Evolutionary conservation across 768 basidiomycete species (phyloP).

Genomic region (Hygrocybe punicea): DNA sequence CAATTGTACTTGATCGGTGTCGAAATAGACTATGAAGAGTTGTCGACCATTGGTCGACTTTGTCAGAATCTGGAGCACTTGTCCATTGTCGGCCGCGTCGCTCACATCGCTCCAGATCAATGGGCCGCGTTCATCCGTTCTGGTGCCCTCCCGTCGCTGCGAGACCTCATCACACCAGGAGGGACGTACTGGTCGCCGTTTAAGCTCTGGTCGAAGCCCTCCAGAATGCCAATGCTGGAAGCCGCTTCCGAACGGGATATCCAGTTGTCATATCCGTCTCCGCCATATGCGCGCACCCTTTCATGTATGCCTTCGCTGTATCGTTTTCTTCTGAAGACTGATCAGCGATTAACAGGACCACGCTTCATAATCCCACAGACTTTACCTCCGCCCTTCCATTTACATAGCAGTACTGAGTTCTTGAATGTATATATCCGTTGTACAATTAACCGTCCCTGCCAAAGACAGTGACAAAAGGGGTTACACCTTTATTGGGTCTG

Average conservation of each 20-base stretch:
- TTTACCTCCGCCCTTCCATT: not conserved
- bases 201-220: constrained; percentile 31
- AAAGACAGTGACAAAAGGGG: too few relatives aligned
- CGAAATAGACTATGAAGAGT: constrained; percentile 35
- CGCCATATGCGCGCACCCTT: not conserved
- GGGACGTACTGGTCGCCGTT: constrained; percentile 43
- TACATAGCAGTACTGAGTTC: too few relatives aligned
- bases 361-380: constrained; percentile 7
- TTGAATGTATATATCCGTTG: too few relatives aligned
- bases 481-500: too few relatives aligned
- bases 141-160: constrained; percentile 34
- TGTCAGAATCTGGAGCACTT: constrained; percentile 43
- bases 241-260: not conserved
- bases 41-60: constrained; percentile 32
- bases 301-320: not conserved
- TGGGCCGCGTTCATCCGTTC: constrained; percentile 43
- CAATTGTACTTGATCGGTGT: constrained; percentile 43
- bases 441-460: too few relatives aligned
- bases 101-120: constrained; percentile 36
- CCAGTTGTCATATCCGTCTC: too few relatives aligned
- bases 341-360: constrained; percentile 1
- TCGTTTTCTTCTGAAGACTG: not conserved
- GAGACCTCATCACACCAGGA: constrained; percentile 35
- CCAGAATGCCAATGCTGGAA: constrained; percentile 16
- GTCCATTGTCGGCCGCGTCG: constrained; percentile 38